phyloP scores from a whole-genome alignment of 139 green algal species.

The Picochlorum sp. region DNA sequence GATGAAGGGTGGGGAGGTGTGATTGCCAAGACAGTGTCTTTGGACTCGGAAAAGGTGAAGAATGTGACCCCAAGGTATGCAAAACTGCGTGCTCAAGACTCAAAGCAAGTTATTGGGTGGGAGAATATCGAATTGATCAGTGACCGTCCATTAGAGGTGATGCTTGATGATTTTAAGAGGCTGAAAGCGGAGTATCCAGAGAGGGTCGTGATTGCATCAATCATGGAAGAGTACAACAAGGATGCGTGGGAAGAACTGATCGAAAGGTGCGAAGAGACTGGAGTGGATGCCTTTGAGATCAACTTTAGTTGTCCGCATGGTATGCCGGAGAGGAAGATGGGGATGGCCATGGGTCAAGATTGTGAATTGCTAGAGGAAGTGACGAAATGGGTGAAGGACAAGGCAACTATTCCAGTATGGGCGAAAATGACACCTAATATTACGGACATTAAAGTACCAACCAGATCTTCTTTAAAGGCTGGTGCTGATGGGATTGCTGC shows the following conservation, averaged over 20 bases:
- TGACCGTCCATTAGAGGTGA: constrained; percentile 84
- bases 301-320: constrained; percentile 94
- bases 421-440: constrained; percentile 99
- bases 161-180: constrained; percentile 83
- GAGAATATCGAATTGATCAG: constrained; percentile 94
- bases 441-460: constrained; percentile 77
- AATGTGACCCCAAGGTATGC: constrained; percentile 97
- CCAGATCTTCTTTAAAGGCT: constrained; percentile 36
- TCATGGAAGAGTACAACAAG: constrained; percentile 91
- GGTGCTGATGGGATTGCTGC: constrained; percentile 63
- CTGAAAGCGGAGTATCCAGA: constrained; percentile 91
- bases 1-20: constrained; percentile 97
- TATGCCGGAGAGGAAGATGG: constrained; percentile 85
- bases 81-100: constrained; percentile 50
- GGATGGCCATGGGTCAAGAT: constrained; percentile 59
- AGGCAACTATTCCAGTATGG: constrained; percentile 83
- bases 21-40: constrained; percentile 88
- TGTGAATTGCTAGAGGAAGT: constrained; percentile 60
- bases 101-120: constrained; percentile 81
- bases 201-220: constrained; percentile 83
- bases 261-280: constrained; percentile 65
- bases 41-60: constrained; percentile 79
- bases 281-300: constrained; percentile 93
- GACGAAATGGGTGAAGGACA: constrained; percentile 80
- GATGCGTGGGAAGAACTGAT: constrained; percentile 91